Conservation (phyloP, 805 yeast species). For the Metschnikowia kofuensis region DNA sequence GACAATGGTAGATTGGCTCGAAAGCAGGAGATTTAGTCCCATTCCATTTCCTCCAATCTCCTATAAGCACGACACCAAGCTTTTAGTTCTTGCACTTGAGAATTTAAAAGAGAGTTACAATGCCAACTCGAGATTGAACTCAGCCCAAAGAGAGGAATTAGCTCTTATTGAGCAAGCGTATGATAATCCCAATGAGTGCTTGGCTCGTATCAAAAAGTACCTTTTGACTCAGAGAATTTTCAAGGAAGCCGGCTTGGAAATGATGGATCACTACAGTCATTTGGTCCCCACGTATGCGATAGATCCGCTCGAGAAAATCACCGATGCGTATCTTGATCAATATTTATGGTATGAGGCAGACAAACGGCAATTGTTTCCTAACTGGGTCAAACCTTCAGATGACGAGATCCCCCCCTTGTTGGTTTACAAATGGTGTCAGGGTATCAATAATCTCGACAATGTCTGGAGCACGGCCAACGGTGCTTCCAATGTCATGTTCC, state of each 20-base stretch:
- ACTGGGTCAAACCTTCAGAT: conserved; percentile 95
- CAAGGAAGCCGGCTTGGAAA: conserved; percentile 80
- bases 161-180: conserved; percentile 94
- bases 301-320: conserved; percentile 91
- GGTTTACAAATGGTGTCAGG: conserved; percentile 93
- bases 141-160: conserved; percentile 86
- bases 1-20: conserved; percentile 90
- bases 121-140: conserved; percentile 67
- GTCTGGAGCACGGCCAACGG: conserved; percentile 82
- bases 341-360: conserved; percentile 96
- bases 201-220: conserved; percentile 78
- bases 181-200: conserved; percentile 92
- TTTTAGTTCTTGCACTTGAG: conserved; percentile 86
- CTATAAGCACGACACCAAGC: conserved; percentile 90
- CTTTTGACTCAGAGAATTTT: conserved; percentile 86
- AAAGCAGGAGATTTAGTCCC: conserved; percentile 75
- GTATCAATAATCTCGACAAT: conserved; percentile 70
- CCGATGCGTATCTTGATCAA: conserved; percentile 94
- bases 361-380: conserved; percentile 81
- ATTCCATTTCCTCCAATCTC: conserved; percentile 92
- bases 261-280: conserved; percentile 88
- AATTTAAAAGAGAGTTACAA: conserved; percentile 74
- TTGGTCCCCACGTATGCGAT: conserved; percentile 82
- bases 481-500: conserved; percentile 79
- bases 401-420: conserved; percentile 88